Conservation (phyloP, 352 stramenopile genomes). For the Thalassiosira exigua region DNA sequence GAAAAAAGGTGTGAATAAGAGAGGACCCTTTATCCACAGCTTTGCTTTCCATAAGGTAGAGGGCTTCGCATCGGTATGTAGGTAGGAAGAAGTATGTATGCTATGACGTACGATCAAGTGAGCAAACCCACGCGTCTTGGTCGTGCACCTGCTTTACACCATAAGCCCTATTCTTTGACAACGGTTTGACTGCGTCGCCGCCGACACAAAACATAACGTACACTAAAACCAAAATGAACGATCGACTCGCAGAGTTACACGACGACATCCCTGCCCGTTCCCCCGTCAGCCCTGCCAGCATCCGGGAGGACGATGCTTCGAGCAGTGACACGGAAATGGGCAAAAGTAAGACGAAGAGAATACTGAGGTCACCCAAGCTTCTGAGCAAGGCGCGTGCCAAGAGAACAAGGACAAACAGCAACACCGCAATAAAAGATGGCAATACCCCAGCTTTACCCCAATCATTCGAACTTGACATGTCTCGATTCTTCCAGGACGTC, state of each 20-base stretch:
- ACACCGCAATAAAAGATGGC: conserved; percentile 9
- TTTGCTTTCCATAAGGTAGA: too few species aligned
- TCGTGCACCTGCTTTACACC: background rate
- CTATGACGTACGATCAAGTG: background rate
- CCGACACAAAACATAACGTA: background rate
- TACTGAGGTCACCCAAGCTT: conserved; percentile 4
- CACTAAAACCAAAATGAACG: conserved; percentile 70
- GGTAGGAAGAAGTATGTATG: too few species aligned
- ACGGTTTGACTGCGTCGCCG: background rate
- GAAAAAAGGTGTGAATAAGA: background rate
- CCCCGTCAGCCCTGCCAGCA: conserved; percentile 61
- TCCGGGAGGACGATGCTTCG: conserved; percentile 54
- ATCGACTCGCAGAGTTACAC: conserved; percentile 79
- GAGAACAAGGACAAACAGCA: conserved; percentile 52
- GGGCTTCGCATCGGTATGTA: too few species aligned
- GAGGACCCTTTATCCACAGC: too few species aligned
- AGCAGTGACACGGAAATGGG: conserved; percentile 60
- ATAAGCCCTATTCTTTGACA: too few species aligned
- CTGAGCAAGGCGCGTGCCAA: conserved; percentile 6
- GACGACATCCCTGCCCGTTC: conserved; percentile 34
- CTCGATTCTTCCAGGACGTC: conserved; percentile 94
- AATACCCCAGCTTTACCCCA: background rate
- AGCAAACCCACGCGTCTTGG: background rate
- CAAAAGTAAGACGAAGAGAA: conserved; percentile 11
- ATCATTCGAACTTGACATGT: conserved; percentile 5